These are phyloP conservation scores for Nannochloris sp. DNA, from an alignment of 139 green algal genomes.

Conservation along the genomic window DNA sequence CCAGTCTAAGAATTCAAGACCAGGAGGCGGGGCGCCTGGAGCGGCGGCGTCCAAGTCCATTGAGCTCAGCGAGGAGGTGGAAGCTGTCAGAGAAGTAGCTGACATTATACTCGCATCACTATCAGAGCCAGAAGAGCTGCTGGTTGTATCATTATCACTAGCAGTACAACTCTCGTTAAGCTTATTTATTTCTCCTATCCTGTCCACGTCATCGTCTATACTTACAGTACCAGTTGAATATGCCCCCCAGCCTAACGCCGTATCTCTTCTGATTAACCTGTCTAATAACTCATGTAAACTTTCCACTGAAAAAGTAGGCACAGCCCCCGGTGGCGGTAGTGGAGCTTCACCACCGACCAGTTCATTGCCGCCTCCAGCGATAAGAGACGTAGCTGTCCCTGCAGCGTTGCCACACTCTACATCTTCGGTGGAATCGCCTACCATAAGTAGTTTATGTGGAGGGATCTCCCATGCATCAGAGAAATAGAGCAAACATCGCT, in stretches of 20 bases:
- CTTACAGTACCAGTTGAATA: not conserved
- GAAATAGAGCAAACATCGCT: constrained; percentile 43
- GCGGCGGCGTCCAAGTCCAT: not conserved
- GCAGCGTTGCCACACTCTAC: constrained; percentile 55
- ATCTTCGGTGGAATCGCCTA: constrained; percentile 52
- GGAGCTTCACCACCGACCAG: not conserved
- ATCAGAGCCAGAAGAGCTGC: not conserved
- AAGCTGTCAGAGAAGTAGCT: not conserved
- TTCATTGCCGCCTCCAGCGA: constrained; percentile 32
- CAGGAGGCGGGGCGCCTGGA: constrained; percentile 41
- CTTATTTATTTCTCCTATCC: too few species aligned
- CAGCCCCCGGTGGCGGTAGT: constrained; percentile 31
- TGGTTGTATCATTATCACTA: too few species aligned
- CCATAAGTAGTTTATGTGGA: constrained; percentile 56
- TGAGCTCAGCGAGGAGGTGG: not conserved
- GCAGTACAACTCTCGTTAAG: too few species aligned
- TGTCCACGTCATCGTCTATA: not conserved
- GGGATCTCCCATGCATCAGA: constrained; percentile 34
- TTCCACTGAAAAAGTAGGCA: constrained; percentile 55
- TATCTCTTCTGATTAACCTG: constrained; percentile 26
- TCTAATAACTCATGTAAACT: constrained; percentile 37
- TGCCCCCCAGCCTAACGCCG: constrained; percentile 13
- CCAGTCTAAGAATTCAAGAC: constrained; percentile 57
- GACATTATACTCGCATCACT: not conserved
- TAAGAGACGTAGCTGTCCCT: constrained; percentile 58